Evolutionary conservation across 306 rosid species (phyloP).

Genomic region (Malus domestica): DNA sequence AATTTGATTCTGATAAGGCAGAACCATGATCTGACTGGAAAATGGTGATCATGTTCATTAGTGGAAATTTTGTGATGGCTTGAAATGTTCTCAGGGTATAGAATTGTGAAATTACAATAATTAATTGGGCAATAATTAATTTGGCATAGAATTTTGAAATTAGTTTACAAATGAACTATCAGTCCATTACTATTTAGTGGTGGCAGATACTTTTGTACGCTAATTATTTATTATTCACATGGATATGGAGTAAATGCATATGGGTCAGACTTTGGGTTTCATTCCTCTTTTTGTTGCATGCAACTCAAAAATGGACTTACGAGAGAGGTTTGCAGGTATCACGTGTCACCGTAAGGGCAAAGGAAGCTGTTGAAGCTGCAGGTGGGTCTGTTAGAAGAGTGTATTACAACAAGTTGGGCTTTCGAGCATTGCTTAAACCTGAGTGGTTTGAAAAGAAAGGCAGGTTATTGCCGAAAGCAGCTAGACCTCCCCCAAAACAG

Average conservation of each 20-base stretch:
- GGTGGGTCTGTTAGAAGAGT: constrained; percentile 94
- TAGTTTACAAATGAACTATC: too few relatives aligned
- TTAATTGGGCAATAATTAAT: too few relatives aligned
- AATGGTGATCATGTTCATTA: too few relatives aligned
- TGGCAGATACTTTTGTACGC: background rate
- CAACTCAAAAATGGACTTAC: constrained; percentile 9
- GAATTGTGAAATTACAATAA: too few relatives aligned
- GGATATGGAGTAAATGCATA: background rate
- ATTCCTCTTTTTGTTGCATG: background rate
- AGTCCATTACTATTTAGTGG: too few relatives aligned
- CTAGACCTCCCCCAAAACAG: constrained; percentile 95
- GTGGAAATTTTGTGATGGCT: too few relatives aligned
- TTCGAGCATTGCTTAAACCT: constrained; percentile 68
- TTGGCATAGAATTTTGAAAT: too few relatives aligned
- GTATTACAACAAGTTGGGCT: constrained; percentile 78
- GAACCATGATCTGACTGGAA: background rate
- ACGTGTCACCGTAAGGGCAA: constrained; percentile 88
- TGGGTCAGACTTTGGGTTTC: background rate
- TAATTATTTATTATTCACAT: background rate
- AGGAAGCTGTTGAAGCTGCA: constrained; percentile 82
- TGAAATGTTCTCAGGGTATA: too few relatives aligned
- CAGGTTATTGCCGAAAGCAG: constrained; percentile 85
- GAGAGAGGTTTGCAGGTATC: constrained; percentile 52
- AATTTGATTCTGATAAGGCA: too few relatives aligned
- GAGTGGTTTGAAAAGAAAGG: constrained; percentile 99